Conservation (phyloP, 345 rosid genomes). For the Pugionium dolabratum region DNA sequence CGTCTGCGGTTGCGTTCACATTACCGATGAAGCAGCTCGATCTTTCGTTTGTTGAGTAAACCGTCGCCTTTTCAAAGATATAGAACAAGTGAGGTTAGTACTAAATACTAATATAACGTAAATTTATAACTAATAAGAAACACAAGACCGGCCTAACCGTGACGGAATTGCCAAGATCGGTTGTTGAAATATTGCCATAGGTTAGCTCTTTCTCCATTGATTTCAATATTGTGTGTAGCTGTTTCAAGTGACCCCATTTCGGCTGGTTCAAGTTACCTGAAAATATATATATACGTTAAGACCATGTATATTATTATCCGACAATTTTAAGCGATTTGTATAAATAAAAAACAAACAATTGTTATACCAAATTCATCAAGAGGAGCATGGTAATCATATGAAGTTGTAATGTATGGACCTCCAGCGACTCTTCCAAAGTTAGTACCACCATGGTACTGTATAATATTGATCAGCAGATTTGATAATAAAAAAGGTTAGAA, state of each 20-base stretch:
- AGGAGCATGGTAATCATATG: constrained; percentile 66
- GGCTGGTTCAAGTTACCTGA: constrained; percentile 76
- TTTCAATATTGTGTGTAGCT: constrained; percentile 56
- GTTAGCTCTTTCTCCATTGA: constrained; percentile 59
- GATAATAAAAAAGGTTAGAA: no score
- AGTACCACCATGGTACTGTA: constrained; percentile 74
- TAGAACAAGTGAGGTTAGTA: not conserved
- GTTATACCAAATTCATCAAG: constrained; percentile 60
- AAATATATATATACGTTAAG: no score
- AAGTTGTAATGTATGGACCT: constrained; percentile 64
- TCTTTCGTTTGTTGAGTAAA: constrained; percentile 40
- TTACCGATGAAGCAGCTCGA: constrained; percentile 63
- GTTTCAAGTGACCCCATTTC: constrained; percentile 76
- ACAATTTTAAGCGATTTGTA: no score
- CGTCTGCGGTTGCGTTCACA: constrained; percentile 47
- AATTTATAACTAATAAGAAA: no score
- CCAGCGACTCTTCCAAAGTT: constrained; percentile 63
- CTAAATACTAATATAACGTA: no score
- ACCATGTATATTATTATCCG: no score
- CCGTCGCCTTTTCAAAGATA: constrained; percentile 46
- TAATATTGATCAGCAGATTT: no score
- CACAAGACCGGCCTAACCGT: constrained; percentile 32
- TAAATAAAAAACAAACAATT: not conserved
- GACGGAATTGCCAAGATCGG: constrained; percentile 47
- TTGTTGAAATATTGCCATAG: constrained; percentile 45